phyloP scores from a whole-genome alignment of 495 filamentous ascomycete genomes.

The Neurospora sp. region DNA sequence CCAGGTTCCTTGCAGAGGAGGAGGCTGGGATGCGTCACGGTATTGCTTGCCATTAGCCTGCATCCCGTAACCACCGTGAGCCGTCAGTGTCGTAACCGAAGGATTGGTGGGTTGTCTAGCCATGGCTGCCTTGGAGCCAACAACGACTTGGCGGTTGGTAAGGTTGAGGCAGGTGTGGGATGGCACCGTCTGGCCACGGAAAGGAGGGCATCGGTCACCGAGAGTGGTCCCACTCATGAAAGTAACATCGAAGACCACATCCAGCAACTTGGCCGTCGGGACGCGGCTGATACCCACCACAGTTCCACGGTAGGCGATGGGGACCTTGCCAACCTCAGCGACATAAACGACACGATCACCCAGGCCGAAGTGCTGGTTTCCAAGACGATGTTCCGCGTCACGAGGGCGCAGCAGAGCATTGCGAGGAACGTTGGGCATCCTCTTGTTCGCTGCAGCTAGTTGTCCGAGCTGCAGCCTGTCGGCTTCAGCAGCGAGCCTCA shows the following conservation, averaged over 20 bases:
- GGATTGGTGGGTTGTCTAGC: conserved; percentile 46
- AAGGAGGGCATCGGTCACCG: conserved; percentile 82
- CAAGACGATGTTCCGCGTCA: conserved; percentile 83
- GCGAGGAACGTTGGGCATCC: conserved; percentile 70
- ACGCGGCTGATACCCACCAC: conserved; percentile 87
- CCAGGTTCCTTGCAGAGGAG: conserved; percentile 61
- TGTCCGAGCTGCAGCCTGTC: conserved; percentile 45
- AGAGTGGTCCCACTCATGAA: conserved; percentile 96
- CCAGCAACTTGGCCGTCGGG: conserved; percentile 66
- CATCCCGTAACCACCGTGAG: conserved; percentile 34
- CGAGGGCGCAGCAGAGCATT: conserved; percentile 79
- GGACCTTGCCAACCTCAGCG: conserved; percentile 87
- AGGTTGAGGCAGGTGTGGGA: conserved; percentile 78
- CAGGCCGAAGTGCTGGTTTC: conserved; percentile 72
- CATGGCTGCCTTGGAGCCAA: conserved; percentile 56
- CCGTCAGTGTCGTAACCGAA: conserved; percentile 49
- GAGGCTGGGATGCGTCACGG: conserved; percentile 55
- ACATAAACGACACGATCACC: conserved; percentile 92
- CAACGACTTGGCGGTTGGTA: conserved; percentile 68
- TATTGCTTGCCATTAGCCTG: conserved; percentile 54
- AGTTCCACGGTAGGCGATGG: conserved; percentile 84
- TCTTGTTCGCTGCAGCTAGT: conserved; percentile 33
- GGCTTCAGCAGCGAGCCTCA: conserved; percentile 66
- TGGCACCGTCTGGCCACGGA: conserved; percentile 89
- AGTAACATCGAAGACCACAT: conserved; percentile 84